These are phyloP conservation scores for Vairimorpha ceranae DNA, from an alignment of 371 early-diverging fungal species.

Conservation along the genomic window DNA sequence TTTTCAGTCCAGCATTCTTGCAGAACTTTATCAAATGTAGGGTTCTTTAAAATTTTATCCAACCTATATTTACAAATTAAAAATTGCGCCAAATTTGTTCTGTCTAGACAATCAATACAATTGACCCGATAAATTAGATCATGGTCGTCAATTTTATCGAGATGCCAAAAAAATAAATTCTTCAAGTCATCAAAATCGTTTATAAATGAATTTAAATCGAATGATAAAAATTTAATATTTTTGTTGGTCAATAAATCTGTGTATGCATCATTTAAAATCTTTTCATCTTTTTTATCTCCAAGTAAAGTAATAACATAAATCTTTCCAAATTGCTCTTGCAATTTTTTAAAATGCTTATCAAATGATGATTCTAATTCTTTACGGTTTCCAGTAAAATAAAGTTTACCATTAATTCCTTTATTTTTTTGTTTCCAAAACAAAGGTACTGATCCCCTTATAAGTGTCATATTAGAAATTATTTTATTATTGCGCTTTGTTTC, in stretches of 20 bases:
- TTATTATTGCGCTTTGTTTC: constrained; percentile 11
- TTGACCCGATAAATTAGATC: constrained; percentile 46
- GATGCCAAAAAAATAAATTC: constrained; percentile 24
- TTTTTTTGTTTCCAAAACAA: constrained; percentile 52
- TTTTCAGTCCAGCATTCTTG: constrained; percentile 48
- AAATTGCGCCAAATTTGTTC: constrained; percentile 57
- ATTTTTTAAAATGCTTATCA: constrained; percentile 71
- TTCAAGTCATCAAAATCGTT: constrained; percentile 44
- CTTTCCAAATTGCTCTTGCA: constrained; percentile 68
- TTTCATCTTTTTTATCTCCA: constrained; percentile 64
- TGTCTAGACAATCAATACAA: constrained; percentile 58
- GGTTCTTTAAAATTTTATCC: constrained; percentile 3
- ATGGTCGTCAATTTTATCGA: constrained; percentile 10
- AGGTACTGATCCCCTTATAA: constrained; percentile 53
- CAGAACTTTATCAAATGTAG: constrained; percentile 21
- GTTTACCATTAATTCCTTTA: constrained; percentile 32
- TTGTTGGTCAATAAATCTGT: constrained; percentile 19
- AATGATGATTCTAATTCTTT: constrained; percentile 71
- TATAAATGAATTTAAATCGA: constrained; percentile 48
- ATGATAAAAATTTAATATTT: constrained; percentile 34
- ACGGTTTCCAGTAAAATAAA: constrained; percentile 64
- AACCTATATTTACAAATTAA: constrained; percentile 47
- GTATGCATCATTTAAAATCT: constrained; percentile 33
- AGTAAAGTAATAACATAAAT: constrained; percentile 76
- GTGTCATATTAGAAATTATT: constrained; percentile 25